Evolutionary conservation across 2,329 filamentous ascomycete genomes (phyloP).

Genomic region (Microdochium trichocladiopsis): DNA sequence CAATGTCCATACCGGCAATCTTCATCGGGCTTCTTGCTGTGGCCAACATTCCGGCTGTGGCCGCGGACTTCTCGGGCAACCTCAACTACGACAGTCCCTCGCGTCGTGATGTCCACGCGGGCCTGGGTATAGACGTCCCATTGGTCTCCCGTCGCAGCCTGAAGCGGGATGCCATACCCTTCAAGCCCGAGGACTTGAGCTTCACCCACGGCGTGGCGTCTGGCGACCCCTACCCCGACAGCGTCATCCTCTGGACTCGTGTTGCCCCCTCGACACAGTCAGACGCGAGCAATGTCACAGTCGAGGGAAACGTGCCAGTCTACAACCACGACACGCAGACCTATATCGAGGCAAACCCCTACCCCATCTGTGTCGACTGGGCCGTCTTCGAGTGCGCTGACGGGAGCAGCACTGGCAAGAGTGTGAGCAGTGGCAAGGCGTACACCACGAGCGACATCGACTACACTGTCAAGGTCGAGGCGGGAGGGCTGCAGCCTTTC

Average conservation of each 20-base stretch:
- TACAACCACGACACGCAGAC: conserved; percentile 40
- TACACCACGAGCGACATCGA: conserved; percentile 70
- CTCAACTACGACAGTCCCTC: conserved; percentile 65
- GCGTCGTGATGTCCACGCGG: conserved; percentile 43
- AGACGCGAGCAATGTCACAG: conserved; percentile 35
- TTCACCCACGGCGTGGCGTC: conserved; percentile 58
- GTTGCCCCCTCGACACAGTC: conserved; percentile 36
- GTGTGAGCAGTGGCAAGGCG: conserved; percentile 49
- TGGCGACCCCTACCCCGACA: conserved; percentile 45
- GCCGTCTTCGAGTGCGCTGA: conserved; percentile 43
- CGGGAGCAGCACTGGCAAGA: conserved; percentile 24
- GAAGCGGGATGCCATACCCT: conserved; percentile 31
- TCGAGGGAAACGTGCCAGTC: conserved; percentile 32
- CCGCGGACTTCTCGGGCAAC: conserved; percentile 32
- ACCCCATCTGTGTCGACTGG: conserved; percentile 61
- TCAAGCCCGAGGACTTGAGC: conserved; percentile 39
- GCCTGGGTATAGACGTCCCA: conserved; percentile 56
- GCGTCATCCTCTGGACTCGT: conserved; percentile 49
- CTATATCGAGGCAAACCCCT: conserved; percentile 32
- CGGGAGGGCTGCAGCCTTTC: conserved; percentile 27
- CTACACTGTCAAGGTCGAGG: conserved; percentile 66
- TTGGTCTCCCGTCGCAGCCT: conserved; percentile 49
- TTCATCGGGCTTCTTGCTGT: conserved; percentile 3
- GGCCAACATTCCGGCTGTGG: conserved; percentile 4
- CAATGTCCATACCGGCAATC: background rate